Evolutionary conservation across 2,329 filamentous ascomycete species (phyloP), one percentile per base, ranked within the genome.

Genomic region (Trichoderma sp.): DNA sequence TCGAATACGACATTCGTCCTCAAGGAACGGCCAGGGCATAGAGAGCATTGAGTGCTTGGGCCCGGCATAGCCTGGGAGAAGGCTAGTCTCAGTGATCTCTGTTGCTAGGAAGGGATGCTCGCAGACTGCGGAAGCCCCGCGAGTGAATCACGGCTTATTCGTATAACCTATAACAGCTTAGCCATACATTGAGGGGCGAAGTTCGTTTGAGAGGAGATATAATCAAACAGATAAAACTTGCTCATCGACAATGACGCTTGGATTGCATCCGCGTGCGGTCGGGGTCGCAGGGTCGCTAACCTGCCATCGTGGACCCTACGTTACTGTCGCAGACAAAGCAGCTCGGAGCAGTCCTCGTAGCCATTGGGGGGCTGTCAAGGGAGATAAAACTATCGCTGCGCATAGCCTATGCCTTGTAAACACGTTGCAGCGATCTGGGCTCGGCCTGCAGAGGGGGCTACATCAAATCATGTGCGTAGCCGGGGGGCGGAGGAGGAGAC

Each of bases 391-490:
- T 1, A 48, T 45, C 24, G 34, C 24, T 14, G 10, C n/a, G 15
- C 34, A 28, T 7, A 45, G 41, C 59, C 39, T 54, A 51, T 47
- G 48, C 26, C 50, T 6, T 24, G 24, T 34, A 55, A 54, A 41
- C 39, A 54, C 59, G 58, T 45, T 55, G 59, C 48, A 24, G 21
- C 26, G 14, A 28, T 41, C 48, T 44, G 30, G 28, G 30, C 12
- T 24, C 19, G 7, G 12, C 41, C 34, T 28, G 21, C 44, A 39
- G n/a, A 48, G 41, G 50, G n/a, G 28, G 34, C 26, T 55, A 30
- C 60, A 41, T 41, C 60, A 48, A 15, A 56, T 63, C 43, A 56
- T 63, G 61, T 57, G 51, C 44, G 48, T 63, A 63, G 43, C 61
- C 61, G 61, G 21, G 21, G 28, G 5, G 19, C 30, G 30, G 26